Conservation (phyloP, 352 stramenopile genomes). For the Phytophthora idaei region DNA sequence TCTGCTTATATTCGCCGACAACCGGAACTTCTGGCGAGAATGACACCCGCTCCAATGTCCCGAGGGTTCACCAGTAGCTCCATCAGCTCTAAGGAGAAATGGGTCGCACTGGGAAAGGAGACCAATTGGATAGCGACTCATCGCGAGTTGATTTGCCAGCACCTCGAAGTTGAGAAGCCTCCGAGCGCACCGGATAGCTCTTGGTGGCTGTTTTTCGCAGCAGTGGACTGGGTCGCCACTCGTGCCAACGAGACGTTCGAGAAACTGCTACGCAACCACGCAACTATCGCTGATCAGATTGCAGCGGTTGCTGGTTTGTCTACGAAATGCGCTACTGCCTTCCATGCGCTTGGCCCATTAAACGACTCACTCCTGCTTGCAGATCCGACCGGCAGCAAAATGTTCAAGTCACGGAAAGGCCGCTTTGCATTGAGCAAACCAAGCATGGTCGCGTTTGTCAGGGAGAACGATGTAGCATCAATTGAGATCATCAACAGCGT, state of each 20-base stretch:
- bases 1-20: conserved; percentile 39
- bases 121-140: conserved; percentile 62
- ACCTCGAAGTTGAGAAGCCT: conserved; percentile 41
- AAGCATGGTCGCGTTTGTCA: conserved; percentile 48
- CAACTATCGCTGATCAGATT: conserved; percentile 29
- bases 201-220: conserved; percentile 69
- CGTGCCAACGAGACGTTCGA: conserved; percentile 44
- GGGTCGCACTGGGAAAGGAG: conserved; percentile 42
- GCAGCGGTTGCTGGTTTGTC: conserved; percentile 34
- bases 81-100: conserved; percentile 25
- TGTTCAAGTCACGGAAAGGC: conserved; percentile 37
- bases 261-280: conserved; percentile 38
- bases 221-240: conserved; percentile 55
- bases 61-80: neutral
- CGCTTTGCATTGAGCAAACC: conserved; percentile 40
- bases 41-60: conserved; percentile 20
- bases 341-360: conserved; percentile 36
- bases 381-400: conserved; percentile 16
- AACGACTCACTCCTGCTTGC: conserved; percentile 20
- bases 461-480: conserved; percentile 32
- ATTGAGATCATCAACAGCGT: conserved; percentile 35
- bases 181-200: conserved; percentile 35
- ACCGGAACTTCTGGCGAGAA: conserved; percentile 37
- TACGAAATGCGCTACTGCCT: conserved; percentile 37
- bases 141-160: conserved; percentile 52